Conservation (phyloP, 2,329 filamentous ascomycete species). For the Mycosphaerella sp. region DNA sequence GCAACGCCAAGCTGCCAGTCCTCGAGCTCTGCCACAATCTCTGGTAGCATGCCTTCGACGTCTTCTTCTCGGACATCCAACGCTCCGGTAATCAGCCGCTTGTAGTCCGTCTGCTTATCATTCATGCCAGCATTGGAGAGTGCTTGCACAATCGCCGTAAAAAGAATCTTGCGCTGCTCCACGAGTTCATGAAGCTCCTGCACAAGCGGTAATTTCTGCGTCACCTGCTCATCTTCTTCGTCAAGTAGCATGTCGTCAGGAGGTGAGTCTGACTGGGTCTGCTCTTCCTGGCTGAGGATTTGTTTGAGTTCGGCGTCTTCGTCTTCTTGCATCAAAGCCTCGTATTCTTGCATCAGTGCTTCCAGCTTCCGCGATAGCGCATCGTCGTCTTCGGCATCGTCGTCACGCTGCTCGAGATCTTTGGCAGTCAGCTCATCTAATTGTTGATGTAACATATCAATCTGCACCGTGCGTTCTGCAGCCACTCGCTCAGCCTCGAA, state of each 20-base stretch:
- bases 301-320: conserved; percentile 37
- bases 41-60: conserved; percentile 55
- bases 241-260: conserved; percentile 18
- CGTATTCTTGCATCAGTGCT: conserved; percentile 39
- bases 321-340: conserved; percentile 41
- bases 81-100: conserved; percentile 61
- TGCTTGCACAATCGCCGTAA: conserved; percentile 62
- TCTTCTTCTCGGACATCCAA: conserved; percentile 62
- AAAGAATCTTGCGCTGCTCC: conserved; percentile 55
- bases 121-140: conserved; percentile 63
- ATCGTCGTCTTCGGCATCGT: conserved; percentile 34
- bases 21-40: conserved; percentile 46
- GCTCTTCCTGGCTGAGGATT: conserved; percentile 29
- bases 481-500: conserved; percentile 44
- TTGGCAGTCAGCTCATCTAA: conserved; percentile 48
- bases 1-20: conserved; percentile 6
- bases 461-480: conserved; percentile 59
- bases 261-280: conserved; percentile 28
- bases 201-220: conserved; percentile 52
- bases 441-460: conserved; percentile 51
- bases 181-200: conserved; percentile 49
- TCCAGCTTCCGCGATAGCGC: conserved; percentile 30
- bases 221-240: conserved; percentile 40
- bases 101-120: conserved; percentile 64
- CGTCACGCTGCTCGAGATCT: conserved; percentile 47